These are phyloP conservation scores for Stagonosporopsis vannaccii DNA, from an alignment of 2,329 filamentous ascomycete species.

Conservation along the genomic window DNA sequence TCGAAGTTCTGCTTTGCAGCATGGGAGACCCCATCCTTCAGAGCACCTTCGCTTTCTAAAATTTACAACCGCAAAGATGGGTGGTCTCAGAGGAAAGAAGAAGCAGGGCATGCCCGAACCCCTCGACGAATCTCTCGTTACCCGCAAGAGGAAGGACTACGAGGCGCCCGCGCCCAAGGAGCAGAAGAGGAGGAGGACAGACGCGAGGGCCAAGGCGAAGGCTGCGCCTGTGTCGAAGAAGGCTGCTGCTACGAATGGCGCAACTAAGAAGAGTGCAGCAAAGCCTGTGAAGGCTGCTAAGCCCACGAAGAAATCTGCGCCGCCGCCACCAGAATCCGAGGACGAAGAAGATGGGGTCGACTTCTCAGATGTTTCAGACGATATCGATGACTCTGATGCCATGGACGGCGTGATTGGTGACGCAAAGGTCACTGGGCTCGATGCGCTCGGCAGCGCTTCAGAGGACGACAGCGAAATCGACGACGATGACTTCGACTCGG, in stretches of 20 bases:
- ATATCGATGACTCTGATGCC: conserved; percentile 39
- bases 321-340: conserved; percentile 40
- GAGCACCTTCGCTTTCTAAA: conserved; percentile 3
- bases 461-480: conserved; percentile 47
- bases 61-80: conserved; percentile 64
- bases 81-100: conserved; percentile 88
- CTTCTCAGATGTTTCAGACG: conserved; percentile 35
- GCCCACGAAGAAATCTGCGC: conserved; percentile 43
- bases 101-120: conserved; percentile 89
- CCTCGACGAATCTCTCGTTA: conserved; percentile 77
- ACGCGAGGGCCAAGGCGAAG: conserved; percentile 43
- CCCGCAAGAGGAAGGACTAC: conserved; percentile 86
- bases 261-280: conserved; percentile 28
- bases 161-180: conserved; percentile 56
- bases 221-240: conserved; percentile 39
- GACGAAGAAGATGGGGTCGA: conserved; percentile 44
- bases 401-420: conserved; percentile 52
- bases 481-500: conserved; percentile 62
- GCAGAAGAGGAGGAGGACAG: conserved; percentile 66
- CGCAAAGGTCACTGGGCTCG: conserved; percentile 47
- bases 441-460: conserved; percentile 50
- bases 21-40: conserved; percentile 15
- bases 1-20: conserved; percentile 15
- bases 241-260: conserved; percentile 51
- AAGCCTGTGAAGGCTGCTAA: conserved; percentile 36